Base-by-base conservation (phyloP, 768 basidiomycete species). In the Tubosaeta sp. region DNA sequence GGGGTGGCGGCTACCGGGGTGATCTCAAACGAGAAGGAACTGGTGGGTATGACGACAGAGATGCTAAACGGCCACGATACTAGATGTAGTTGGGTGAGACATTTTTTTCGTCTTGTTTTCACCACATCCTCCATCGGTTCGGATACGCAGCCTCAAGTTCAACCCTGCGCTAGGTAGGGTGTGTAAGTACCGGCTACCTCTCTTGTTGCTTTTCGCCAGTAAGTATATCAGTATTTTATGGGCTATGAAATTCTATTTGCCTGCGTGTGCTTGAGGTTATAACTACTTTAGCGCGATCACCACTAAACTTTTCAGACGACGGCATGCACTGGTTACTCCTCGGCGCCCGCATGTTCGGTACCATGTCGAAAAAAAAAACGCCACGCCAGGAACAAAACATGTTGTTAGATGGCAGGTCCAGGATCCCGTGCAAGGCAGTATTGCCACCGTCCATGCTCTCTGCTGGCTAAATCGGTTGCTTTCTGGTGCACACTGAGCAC, bases 21-120 rank as follows among this genome's bases (percentile, higher is more conserved):
- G 86, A 86, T 64, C 83, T 88, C 73, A 90, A 90, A 71, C 82
- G 88, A 57, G 78, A 78, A 64, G 82, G 79, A 59, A 78, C 84
- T 47, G 83, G 84, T 73, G 84, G 84, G 69, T 87, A 78, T 69
- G 89, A 91, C 64, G 89, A 91, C 69, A 80, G 89, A 58, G 89
- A 90, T 58, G 61, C 76, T 30, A 92, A 92, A 71, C 85, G 90
- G 64, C 83, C 86, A 62, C 81, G 90, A 64, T 90, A 87, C 71
- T 91, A 81, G 77, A 58, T 62, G 68, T 62, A 66, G 65, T 68
- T 59, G 64, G 63, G 65, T 66, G 65, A 60, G 63, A 71, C 58
- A 47, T 66, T 63, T 60, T 50, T 52, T 63, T 54, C 22, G 57
- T 51, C 43, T 57, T 59, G 48, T 47, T 65, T 65, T 54, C 54